Conservation (phyloP, 257 asterid genomes). For the Scutellaria baicalensis region DNA sequence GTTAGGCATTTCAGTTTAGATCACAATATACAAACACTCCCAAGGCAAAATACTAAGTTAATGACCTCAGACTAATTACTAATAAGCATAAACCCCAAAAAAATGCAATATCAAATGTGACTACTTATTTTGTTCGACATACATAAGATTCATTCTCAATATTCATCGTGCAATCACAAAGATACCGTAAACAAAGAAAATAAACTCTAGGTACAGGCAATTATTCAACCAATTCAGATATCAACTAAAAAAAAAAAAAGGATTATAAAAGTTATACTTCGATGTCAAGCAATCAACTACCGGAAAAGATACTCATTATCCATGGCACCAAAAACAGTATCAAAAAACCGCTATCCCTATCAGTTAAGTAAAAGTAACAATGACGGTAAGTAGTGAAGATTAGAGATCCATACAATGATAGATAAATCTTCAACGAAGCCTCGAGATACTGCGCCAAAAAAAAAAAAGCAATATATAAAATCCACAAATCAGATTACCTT, state of each 20-base stretch:
- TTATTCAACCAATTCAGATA: background rate
- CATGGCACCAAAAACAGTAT: background rate
- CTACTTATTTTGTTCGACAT: background rate
- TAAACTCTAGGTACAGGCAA: background rate
- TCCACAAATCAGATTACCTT: constrained; percentile 1
- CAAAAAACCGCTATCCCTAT: background rate
- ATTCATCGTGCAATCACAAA: background rate
- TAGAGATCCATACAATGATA: constrained; percentile 46
- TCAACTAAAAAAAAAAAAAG: background rate
- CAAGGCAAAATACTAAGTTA: background rate
- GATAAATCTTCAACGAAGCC: constrained; percentile 74
- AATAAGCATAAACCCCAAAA: background rate
- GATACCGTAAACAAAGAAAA: background rate
- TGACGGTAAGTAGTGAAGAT: background rate
- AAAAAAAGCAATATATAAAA: background rate
- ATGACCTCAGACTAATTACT: background rate
- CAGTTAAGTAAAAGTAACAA: constrained; percentile 1
- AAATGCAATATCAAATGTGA: background rate
- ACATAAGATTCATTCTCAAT: background rate
- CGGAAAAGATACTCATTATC: background rate
- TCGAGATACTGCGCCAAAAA: constrained; percentile 42
- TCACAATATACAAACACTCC: background rate
- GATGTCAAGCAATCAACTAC: constrained; percentile 11
- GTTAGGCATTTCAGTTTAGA: background rate
- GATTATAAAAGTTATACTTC: background rate